A percentile compares a stretch with the other conserved stretches of the same genome.
phyloP scores from a whole-genome alignment of 23 red algal species.

The Agarophyton chilense region DNA sequence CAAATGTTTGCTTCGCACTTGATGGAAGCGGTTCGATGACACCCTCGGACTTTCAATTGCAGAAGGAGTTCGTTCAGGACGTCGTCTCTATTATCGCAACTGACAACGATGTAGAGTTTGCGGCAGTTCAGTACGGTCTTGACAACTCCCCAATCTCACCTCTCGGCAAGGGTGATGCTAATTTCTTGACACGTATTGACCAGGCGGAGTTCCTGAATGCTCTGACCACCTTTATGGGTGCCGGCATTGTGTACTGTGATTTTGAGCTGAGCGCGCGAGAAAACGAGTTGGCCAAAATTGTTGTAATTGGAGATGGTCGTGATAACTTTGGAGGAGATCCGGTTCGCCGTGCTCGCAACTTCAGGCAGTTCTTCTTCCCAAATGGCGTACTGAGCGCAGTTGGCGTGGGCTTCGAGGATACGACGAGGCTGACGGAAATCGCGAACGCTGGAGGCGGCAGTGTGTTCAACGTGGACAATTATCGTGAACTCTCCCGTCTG shows the following conservation, averaged over 20 bases:
- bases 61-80: constrained; percentile 4
- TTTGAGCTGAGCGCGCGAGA: not conserved
- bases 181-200: not conserved
- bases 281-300: not conserved
- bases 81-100: not conserved
- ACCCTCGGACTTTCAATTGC: not conserved
- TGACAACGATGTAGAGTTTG: not conserved
- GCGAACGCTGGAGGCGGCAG: not conserved
- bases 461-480: not conserved
- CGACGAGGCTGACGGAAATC: not conserved
- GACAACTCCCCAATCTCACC: not conserved
- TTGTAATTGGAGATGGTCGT: not conserved
- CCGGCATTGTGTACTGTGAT: not conserved
- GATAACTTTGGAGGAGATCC: no score
- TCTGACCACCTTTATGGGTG: not conserved
- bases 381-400: not conserved
- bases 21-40: constrained; percentile 7
- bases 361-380: not conserved
- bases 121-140: constrained; percentile 9
- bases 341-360: not conserved
- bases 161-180: not conserved
- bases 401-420: not conserved
- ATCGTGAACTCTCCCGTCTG: not conserved
- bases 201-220: not conserved
- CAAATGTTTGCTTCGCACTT: constrained; percentile 27